phyloP scores from a whole-genome alignment of 768 basidiomycete genomes.

The Podaxis sp. region DNA sequence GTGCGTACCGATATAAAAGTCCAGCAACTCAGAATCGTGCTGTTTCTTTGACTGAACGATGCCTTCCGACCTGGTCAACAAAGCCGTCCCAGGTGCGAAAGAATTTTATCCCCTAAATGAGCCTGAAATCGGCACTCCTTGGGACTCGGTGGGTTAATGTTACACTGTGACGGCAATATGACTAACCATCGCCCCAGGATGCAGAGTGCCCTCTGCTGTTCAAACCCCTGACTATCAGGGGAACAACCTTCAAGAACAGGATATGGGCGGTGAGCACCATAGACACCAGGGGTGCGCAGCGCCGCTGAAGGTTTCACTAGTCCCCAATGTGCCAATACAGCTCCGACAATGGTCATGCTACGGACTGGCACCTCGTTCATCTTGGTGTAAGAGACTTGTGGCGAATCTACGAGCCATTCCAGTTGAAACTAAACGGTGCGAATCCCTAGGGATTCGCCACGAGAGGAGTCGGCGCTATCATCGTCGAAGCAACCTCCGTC shows the following conservation, averaged over 20 bases:
- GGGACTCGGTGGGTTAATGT: constrained; percentile 18
- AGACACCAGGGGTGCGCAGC: background rate
- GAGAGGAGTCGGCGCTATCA: constrained; percentile 69
- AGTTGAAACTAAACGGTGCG: background rate
- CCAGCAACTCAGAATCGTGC: background rate
- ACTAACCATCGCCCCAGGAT: constrained; percentile 37
- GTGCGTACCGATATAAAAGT: background rate
- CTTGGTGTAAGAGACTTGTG: constrained; percentile 44
- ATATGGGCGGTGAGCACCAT: constrained; percentile 56
- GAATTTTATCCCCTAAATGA: constrained; percentile 63
- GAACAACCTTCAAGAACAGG: constrained; percentile 70
- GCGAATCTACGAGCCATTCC: constrained; percentile 15
- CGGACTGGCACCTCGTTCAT: constrained; percentile 84
- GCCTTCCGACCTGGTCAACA: constrained; percentile 34
- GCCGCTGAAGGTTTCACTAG: constrained; percentile 28
- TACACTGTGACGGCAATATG: background rate
- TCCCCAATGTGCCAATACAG: constrained; percentile 87
- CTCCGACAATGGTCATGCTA: constrained; percentile 69
- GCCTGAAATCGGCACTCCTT: constrained; percentile 48
- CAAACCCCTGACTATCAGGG: constrained; percentile 60
- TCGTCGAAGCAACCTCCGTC: constrained; percentile 74
- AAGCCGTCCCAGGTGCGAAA: constrained; percentile 44
- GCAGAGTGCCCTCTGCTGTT: constrained; percentile 58
- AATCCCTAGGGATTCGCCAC: constrained; percentile 55
- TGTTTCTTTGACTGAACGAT: constrained; percentile 6